Conservation (phyloP, 2,329 filamentous ascomycete genomes). For the Fusarium camptoceras region DNA sequence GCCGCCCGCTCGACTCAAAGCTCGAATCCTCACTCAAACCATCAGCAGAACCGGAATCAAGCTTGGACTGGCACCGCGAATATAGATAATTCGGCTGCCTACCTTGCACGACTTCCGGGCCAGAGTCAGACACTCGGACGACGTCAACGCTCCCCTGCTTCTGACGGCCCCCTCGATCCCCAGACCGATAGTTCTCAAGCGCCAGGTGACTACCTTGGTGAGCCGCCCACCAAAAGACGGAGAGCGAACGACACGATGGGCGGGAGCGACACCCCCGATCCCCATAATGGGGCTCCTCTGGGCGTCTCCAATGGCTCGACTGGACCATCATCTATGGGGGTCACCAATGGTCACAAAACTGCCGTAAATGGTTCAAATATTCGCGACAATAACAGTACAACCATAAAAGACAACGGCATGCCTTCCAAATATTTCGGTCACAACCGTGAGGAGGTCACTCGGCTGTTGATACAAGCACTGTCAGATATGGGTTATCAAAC, state of each 20-base stretch:
- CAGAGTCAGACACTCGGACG: constrained; percentile 63
- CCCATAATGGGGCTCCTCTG: constrained; percentile 66
- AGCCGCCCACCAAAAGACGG: constrained; percentile 61
- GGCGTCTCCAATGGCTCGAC: constrained; percentile 58
- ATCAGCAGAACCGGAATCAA: constrained; percentile 42
- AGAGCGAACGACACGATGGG: constrained; percentile 73
- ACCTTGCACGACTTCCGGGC: constrained; percentile 41
- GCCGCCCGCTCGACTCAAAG: constrained; percentile 13
- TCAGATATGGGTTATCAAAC: constrained; percentile 86
- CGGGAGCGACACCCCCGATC: constrained; percentile 63
- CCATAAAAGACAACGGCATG: constrained; percentile 21
- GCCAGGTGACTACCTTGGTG: constrained; percentile 31
- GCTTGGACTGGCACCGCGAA: constrained; percentile 53
- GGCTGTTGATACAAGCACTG: constrained; percentile 91
- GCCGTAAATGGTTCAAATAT: constrained; percentile 67
- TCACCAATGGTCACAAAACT: constrained; percentile 63
- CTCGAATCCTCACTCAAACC: constrained; percentile 38
- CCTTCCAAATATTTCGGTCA: constrained; percentile 78
- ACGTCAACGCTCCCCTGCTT: constrained; percentile 62
- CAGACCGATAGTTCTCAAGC: constrained; percentile 45
- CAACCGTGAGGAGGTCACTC: constrained; percentile 90
- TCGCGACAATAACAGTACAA: constrained; percentile 42
- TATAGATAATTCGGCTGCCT: constrained; percentile 55
- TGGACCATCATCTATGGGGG: constrained; percentile 43
- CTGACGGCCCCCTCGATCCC: constrained; percentile 50